Conservation (phyloP, 148 eudicot species). For the Rhododendron molle region DNA sequence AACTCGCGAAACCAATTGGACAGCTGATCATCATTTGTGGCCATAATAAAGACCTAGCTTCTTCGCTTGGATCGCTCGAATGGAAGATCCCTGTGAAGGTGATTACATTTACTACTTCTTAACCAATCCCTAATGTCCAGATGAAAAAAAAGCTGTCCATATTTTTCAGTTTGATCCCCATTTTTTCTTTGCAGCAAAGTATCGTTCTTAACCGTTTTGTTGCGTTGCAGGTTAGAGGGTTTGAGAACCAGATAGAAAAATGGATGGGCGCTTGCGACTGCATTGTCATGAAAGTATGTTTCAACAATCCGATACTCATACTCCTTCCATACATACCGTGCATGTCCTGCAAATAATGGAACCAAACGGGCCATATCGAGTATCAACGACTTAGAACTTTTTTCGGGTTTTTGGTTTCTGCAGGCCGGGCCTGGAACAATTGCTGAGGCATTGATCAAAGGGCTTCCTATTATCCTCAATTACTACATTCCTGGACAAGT, state of each 20-base stretch:
- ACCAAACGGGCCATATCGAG: too few relatives aligned
- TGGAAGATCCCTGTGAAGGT: slow-evolving; percentile 95
- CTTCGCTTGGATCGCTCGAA: slow-evolving; percentile 55
- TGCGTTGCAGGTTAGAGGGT: slow-evolving; percentile 62
- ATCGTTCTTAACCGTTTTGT: background rate
- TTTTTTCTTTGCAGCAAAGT: background rate
- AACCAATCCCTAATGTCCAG: background rate
- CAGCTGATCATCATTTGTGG: too few relatives aligned
- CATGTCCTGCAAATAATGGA: too few relatives aligned
- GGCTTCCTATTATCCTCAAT: too few relatives aligned
- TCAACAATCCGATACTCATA: too few relatives aligned
- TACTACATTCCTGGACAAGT: too few relatives aligned
- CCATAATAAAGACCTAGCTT: slow-evolving; percentile 58
- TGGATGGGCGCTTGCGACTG: slow-evolving; percentile 99
- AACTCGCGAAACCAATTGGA: too few relatives aligned
- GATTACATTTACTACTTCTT: background rate
- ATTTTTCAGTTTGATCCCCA: background rate
- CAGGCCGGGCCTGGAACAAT: too few relatives aligned
- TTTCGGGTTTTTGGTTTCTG: too few relatives aligned
- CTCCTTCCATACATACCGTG: too few relatives aligned
- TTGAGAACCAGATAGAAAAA: slow-evolving; percentile 85
- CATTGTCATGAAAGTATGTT: slow-evolving; percentile 46
- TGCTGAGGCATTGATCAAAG: too few relatives aligned
- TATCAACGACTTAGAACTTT: too few relatives aligned
- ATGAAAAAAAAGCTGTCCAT: background rate